Percentiles rank a stretch among this genome's conserved stretches.
phyloP scores from a whole-genome alignment of 768 basidiomycete species.

The Calocera viscosa region DNA sequence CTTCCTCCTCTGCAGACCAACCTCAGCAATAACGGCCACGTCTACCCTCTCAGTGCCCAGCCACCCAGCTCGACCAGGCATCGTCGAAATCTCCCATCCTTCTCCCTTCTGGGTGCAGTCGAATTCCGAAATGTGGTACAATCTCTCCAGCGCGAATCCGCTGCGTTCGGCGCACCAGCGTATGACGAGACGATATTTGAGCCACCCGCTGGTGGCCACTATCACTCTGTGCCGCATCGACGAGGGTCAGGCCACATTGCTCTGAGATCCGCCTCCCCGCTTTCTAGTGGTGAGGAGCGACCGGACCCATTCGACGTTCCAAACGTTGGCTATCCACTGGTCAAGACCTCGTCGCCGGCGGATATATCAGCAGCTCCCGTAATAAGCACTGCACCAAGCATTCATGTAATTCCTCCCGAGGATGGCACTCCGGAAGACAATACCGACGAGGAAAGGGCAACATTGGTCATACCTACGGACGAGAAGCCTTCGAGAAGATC shows the following conservation, averaged over 20 bases:
- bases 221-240: constrained; percentile 30
- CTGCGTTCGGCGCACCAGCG: constrained; percentile 37
- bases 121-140: constrained; percentile 90
- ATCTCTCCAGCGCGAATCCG: constrained; percentile 58
- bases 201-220: constrained; percentile 66
- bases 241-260: neutral
- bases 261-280: neutral
- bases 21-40: constrained; percentile 16
- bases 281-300: neutral
- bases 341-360: neutral
- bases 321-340: neutral
- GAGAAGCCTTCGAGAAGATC: neutral
- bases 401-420: neutral
- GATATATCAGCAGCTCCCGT: neutral
- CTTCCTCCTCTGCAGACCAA: neutral
- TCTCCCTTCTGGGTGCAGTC: constrained; percentile 86
- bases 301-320: neutral
- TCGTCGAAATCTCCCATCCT: constrained; percentile 54
- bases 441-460: neutral
- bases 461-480: neutral
- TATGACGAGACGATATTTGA: constrained; percentile 43
- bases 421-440: neutral
- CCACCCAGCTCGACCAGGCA: constrained; percentile 30
- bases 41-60: constrained; percentile 41
- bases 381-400: neutral